phyloP scores from a whole-genome alignment of 2,329 filamentous ascomycete species.

The Cordyceps tenuipes region DNA sequence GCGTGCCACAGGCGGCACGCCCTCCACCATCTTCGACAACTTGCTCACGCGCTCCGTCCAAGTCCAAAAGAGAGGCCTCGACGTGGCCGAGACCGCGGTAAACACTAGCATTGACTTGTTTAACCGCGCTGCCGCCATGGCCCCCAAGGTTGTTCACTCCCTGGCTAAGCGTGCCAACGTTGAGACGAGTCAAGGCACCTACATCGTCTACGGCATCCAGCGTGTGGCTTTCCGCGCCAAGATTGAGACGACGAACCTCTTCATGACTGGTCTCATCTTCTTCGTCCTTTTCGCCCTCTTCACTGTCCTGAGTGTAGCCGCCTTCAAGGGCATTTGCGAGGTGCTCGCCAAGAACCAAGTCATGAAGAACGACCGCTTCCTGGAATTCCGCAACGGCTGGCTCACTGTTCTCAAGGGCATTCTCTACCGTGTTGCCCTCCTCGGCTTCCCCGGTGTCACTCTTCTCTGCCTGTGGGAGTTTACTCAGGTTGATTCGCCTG shows the following conservation, averaged over 20 bases:
- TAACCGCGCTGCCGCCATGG: constrained; percentile 46
- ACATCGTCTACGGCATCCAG: constrained; percentile 71
- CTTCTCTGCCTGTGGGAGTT: constrained; percentile 93
- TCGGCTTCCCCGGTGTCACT: constrained; percentile 85
- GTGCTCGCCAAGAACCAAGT: constrained; percentile 62
- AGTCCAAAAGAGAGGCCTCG: constrained; percentile 54
- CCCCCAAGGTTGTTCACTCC: constrained; percentile 28
- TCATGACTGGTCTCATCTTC: constrained; percentile 84
- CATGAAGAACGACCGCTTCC: constrained; percentile 80
- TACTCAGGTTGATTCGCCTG: constrained; percentile 74
- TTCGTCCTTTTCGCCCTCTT: constrained; percentile 77
- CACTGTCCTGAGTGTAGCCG: constrained; percentile 61
- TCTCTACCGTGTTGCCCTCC: constrained; percentile 80
- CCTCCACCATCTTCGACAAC: constrained; percentile 70
- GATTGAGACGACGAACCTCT: constrained; percentile 88
- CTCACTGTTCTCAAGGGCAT: constrained; percentile 88
- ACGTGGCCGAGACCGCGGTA: constrained; percentile 20
- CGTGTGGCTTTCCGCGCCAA: constrained; percentile 78
- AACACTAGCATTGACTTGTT: constrained; percentile 34
- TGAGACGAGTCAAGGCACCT: constrained; percentile 45
- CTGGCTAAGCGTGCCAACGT: constrained; percentile 48
- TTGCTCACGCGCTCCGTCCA: constrained; percentile 70
- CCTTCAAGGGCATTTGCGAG: constrained; percentile 79
- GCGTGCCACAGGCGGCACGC: constrained; percentile 79
- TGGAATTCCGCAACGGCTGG: constrained; percentile 93